Base-by-base conservation (phyloP, 2,329 filamentous ascomycete species). In the Polychaeton citri region DNA sequence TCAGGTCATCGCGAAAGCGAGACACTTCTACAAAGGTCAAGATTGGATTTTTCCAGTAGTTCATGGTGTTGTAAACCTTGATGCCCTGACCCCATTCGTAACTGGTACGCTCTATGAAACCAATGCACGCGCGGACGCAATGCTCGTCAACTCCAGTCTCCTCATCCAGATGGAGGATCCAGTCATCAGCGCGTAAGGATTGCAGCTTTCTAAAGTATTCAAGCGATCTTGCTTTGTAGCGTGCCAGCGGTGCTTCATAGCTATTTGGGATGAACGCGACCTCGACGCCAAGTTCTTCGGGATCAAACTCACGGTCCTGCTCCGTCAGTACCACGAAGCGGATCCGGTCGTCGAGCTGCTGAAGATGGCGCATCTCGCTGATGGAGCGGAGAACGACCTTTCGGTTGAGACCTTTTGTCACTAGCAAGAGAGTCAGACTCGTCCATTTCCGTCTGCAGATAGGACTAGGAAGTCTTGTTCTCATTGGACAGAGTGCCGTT, bases 31-130 rank as follows among this genome's bases (percentile, higher is more conserved):
- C 36, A 21, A 38, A 38, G 12, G 36, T 38, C 12, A 38, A 26
- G 3, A 34, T 8, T 15, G 36, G 32, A 16, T 28, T 30, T 13
- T 26, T 9, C 32, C 36, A 38, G 24, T 34, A 38, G 21, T 38
- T 35, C 12, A 38, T 24, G 6, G 36, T 38, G 17, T 38, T 35
- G 32, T 38, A 38, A n/a, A 34, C n/a, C 13, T 34, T 38, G 19
- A 38, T 30, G 3, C 36, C 36, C 20, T 35, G 36, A 9, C 36
- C 36, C 21, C 31, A 34, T 30, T 38, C 36, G 17, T 30, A 35
- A 3, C 18, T 18, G 6, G 20, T 28, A 7, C 16, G 12, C 21
- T 38, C 36, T 5, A 38, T 38, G 20, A 38, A 38, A 21, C 15
- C 13, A 26, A 34, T 38, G 17, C 36, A 38, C 4, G 36, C 32